Percentiles rank a stretch among this genome's conserved stretches.
Conservation (phyloP, 2,329 filamentous ascomycete species). For the Ophiostoma tasmaniense region DNA sequence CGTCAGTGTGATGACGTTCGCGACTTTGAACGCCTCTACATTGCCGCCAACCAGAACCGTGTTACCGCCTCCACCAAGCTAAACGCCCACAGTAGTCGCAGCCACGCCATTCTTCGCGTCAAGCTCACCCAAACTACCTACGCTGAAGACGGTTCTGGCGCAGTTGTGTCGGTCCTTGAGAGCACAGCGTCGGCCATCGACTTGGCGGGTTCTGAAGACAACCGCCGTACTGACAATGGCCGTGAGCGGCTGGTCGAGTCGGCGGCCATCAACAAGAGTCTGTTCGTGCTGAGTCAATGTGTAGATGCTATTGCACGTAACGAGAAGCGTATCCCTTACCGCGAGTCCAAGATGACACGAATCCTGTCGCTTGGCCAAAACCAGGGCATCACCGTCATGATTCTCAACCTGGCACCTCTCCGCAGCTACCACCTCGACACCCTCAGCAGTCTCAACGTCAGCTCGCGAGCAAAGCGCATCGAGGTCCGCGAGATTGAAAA, state of each 20-base stretch:
- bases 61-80: slow-evolving; percentile 87
- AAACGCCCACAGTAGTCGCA: slow-evolving; percentile 82
- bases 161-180: slow-evolving; percentile 44
- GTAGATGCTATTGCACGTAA: slow-evolving; percentile 82
- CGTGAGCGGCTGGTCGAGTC: slow-evolving; percentile 91
- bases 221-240: slow-evolving; percentile 85
- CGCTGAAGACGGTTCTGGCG: slow-evolving; percentile 36
- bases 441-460: slow-evolving; percentile 86
- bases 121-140: slow-evolving; percentile 68
- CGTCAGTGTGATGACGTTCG: slow-evolving; percentile 74
- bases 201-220: slow-evolving; percentile 90
- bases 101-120: slow-evolving; percentile 84
- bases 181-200: slow-evolving; percentile 92
- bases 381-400: slow-evolving; percentile 92
- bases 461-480: slow-evolving; percentile 90
- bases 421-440: slow-evolving; percentile 90
- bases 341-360: slow-evolving; percentile 95
- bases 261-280: slow-evolving; percentile 92
- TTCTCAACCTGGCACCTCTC: slow-evolving; percentile 86
- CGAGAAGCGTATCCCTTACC: slow-evolving; percentile 75
- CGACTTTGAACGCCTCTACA: slow-evolving; percentile 83
- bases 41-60: slow-evolving; percentile 84
- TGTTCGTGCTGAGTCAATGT: slow-evolving; percentile 90
- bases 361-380: slow-evolving; percentile 90
- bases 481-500: slow-evolving; percentile 95